Conservation (phyloP, 78 protist species). For the Protostelium mycophagum region DNA sequence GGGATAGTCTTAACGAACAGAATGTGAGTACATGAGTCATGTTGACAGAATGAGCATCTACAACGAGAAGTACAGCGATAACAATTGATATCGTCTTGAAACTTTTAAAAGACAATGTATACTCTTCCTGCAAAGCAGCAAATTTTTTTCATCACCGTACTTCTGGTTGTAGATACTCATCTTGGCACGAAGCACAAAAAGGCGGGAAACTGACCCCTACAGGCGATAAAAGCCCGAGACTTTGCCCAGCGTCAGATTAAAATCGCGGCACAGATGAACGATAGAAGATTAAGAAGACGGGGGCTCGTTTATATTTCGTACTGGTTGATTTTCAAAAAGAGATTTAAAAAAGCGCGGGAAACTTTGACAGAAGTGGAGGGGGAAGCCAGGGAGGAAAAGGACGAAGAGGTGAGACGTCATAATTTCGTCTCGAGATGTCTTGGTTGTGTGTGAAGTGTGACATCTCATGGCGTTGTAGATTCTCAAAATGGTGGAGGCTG, state of each 20-base stretch:
- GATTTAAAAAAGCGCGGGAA: background rate
- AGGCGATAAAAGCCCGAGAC: background rate
- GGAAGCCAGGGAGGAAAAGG: background rate
- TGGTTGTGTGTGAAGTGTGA: no score
- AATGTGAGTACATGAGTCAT: no score
- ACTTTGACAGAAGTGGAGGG: background rate
- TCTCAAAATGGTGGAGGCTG: no score
- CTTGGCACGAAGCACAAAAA: no score
- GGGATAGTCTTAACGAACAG: background rate
- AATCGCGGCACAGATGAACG: background rate
- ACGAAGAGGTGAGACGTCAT: background rate
- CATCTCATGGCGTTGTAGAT: no score
- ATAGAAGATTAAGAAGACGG: background rate
- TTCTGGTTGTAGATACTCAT: no score
- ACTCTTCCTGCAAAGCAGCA: background rate
- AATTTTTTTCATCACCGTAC: background rate
- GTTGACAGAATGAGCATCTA: no score
- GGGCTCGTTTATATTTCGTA: background rate
- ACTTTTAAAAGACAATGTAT: no score
- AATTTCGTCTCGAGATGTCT: no score
- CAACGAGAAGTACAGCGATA: no score
- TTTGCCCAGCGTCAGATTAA: background rate
- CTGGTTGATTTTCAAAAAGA: background rate
- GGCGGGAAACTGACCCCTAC: no score
- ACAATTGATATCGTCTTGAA: no score